Base-by-base conservation (phyloP, 495 filamentous ascomycete genomes). In the Elaphomyces granulatus region DNA sequence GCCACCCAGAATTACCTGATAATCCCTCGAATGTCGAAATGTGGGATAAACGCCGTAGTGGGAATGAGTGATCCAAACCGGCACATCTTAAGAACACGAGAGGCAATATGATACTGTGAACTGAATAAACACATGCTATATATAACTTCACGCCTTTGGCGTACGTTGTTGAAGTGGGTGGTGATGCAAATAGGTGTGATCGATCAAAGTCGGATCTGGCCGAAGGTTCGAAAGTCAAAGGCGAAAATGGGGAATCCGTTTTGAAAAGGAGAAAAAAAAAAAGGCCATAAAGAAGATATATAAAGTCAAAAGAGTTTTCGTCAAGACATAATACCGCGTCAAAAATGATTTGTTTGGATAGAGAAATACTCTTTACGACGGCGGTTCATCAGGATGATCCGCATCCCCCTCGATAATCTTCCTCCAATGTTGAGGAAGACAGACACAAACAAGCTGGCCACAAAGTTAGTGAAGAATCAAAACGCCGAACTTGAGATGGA, bases 371-470 rank as follows among this genome's bases (percentile, higher is more conserved):
- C 8, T n/a, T 21, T 26, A 23, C 15, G 15, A 34, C 15, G 42
- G 43, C 43, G 42, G 38, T n/a, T 37, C 38, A 43, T 45, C 45
- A 54, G 60, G 48, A 58, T 44, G 37, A 40, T 38, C 54, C 58
- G 52, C 54, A 30, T 93, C 85, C 39, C 83, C 87, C 42, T 99
- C 87, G 50, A 96, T 87, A 14, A 93, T 96, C 63, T 87, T 90
- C 53, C 80, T 78, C 92, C 92, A 99, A 57, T 95, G 86, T 52
- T 95, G 84, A 14, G 92, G 92, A 9, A 95, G 67, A 59, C 92
- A 99, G 20, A 99, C 87, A 58, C 92, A 99, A 16, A 99, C 92
- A 43, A 99, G 70, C 43, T 61, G 16, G 32, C 35, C 0, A 12
- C 16, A 32, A 20, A 15, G 32, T 52, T 21, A 48, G 46, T 38